Percentiles rank a stretch among this genome's conserved stretches.
Evolutionary conservation across 2,329 filamentous ascomycete genomes (phyloP).

Genomic region (Drechslera avenae): DNA sequence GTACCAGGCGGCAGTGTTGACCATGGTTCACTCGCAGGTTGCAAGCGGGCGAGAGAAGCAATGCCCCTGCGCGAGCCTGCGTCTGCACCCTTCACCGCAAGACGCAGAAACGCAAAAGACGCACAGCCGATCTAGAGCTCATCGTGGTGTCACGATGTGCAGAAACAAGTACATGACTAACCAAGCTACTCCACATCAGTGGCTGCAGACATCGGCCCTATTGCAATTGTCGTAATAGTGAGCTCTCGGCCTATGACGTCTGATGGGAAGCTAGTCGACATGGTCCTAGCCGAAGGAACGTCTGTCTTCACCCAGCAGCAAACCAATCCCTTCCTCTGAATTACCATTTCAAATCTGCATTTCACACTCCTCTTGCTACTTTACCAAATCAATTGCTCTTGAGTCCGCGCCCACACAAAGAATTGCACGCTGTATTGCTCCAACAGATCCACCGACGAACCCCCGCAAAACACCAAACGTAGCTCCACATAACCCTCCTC

Average conservation of each 20-base stretch:
- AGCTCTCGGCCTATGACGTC: constrained; percentile 14
- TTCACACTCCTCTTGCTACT: neutral
- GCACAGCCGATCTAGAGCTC: constrained; percentile 1
- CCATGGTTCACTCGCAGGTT: neutral
- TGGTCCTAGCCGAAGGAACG: constrained; percentile 15
- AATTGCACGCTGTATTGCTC: neutral
- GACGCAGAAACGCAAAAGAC: neutral
- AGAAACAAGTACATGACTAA: constrained; percentile 12
- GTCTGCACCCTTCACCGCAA: neutral
- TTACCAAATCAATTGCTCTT: neutral
- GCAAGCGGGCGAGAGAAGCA: neutral
- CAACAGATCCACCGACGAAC: neutral
- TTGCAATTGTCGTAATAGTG: constrained; percentile 16
- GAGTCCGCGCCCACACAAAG: neutral
- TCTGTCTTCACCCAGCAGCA: constrained; percentile 11
- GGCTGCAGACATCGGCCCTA: constrained; percentile 3
- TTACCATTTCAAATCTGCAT: constrained; percentile 4
- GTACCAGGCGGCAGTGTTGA: constrained; percentile 9
- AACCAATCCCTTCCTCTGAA: constrained; percentile 5
- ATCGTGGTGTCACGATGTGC: neutral
- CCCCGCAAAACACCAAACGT: constrained; percentile 8
- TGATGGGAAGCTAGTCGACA: constrained; percentile 7
- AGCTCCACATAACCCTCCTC: neutral
- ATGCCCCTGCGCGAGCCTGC: neutral
- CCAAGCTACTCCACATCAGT: neutral